These are phyloP conservation scores for Sporobolomyces roseus DNA, from an alignment of 768 basidiomycete genomes.

Conservation along the genomic window DNA sequence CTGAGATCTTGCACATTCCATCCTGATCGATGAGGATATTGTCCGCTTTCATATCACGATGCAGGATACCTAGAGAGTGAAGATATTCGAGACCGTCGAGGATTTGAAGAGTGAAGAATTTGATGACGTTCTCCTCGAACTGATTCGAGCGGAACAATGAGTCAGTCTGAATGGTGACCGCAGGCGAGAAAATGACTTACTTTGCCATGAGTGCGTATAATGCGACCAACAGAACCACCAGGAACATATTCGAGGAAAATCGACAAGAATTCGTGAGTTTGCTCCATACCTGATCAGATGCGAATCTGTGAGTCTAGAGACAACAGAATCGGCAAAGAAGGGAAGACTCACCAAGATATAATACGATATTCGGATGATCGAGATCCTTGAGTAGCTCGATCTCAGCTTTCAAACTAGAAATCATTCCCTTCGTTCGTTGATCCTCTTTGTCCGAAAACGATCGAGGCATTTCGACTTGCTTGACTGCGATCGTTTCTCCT, in stretches of 20 bases:
- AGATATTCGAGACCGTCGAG: conserved; percentile 86
- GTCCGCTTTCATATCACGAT: conserved; percentile 95
- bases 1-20: conserved; percentile 93
- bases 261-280: conserved; percentile 43
- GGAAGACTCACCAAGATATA: conserved; percentile 68
- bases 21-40: conserved; percentile 92
- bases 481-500: conserved; percentile 98
- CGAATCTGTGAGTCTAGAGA: not conserved
- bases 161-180: not conserved
- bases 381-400: conserved; percentile 94
- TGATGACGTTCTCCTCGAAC: conserved; percentile 86
- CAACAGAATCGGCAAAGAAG: too few relatives aligned
- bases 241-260: conserved; percentile 99
- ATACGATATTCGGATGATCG: conserved; percentile 95
- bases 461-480: conserved; percentile 92
- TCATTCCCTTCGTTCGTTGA: conserved; percentile 72
- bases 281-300: conserved; percentile 38
- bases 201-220: conserved; percentile 83
- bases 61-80: conserved; percentile 84
- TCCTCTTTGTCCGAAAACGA: conserved; percentile 89
- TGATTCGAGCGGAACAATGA: not conserved
- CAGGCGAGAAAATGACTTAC: conserved; percentile 2
- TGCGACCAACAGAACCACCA: conserved; percentile 88
- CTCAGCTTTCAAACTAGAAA: conserved; percentile 88
- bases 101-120: conserved; percentile 88